Conservation (phyloP, 352 stramenopile genomes). For the Pythium phragmiticola region DNA sequence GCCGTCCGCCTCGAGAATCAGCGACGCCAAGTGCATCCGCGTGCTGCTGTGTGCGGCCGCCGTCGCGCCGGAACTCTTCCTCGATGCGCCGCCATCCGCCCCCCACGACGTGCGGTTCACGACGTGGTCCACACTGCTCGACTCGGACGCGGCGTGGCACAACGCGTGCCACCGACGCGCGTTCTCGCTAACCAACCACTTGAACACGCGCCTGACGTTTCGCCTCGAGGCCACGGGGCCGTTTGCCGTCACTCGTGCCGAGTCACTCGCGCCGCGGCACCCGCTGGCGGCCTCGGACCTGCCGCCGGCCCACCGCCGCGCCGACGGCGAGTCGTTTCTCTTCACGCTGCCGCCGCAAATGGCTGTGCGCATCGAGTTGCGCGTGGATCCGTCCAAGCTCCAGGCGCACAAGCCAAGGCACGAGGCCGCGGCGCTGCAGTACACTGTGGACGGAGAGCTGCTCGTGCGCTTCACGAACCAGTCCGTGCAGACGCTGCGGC, state of each 20-base stretch:
- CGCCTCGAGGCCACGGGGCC: slow-evolving; percentile 62
- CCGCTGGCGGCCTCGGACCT: slow-evolving; percentile 56
- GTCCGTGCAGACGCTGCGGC: slow-evolving; percentile 54
- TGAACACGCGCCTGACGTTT: slow-evolving; percentile 64
- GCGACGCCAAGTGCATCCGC: slow-evolving; percentile 48
- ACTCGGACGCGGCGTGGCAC: slow-evolving; percentile 16
- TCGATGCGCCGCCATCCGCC: slow-evolving; percentile 40
- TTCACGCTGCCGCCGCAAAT: slow-evolving; percentile 68
- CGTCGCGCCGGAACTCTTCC: slow-evolving; percentile 58
- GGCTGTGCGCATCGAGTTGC: slow-evolving; percentile 67
- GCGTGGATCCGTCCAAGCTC: slow-evolving; percentile 40
- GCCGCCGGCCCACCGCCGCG: slow-evolving; percentile 48
- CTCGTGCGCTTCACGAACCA: slow-evolving; percentile 69
- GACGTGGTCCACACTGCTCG: slow-evolving; percentile 63
- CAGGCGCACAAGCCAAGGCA: not conserved
- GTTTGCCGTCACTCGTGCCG: slow-evolving; percentile 57
- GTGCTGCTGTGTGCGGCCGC: slow-evolving; percentile 61
- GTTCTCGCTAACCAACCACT: slow-evolving; percentile 57
- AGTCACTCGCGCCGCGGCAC: slow-evolving; percentile 63
- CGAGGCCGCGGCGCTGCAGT: not conserved
- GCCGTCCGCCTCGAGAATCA: slow-evolving; percentile 6
- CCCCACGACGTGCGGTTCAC: slow-evolving; percentile 67
- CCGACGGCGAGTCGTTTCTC: slow-evolving; percentile 64
- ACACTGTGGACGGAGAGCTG: slow-evolving; percentile 43
- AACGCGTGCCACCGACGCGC: slow-evolving; percentile 54